A percentile compares a stretch with the other conserved stretches of the same genome.
Evolutionary conservation across 495 filamentous ascomycete genomes (phyloP).

Genomic region (Penicillium manginii): DNA sequence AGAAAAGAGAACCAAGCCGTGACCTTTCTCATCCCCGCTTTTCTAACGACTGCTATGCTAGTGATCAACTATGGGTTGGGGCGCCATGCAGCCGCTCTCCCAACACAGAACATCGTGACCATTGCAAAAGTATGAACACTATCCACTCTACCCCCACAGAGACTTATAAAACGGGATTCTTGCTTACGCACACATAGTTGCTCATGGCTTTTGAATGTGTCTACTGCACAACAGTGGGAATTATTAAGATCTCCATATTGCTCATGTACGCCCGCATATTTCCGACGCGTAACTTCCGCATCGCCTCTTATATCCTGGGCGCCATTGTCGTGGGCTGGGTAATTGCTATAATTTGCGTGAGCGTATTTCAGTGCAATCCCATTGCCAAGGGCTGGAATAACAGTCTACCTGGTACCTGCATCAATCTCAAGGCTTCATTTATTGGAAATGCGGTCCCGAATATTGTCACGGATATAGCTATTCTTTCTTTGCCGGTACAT

Average conservation of each 20-base stretch:
- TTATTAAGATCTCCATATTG: slow-evolving; percentile 41
- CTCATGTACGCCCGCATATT: slow-evolving; percentile 51
- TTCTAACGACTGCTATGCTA: not conserved
- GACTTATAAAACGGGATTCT: not conserved
- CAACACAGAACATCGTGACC: slow-evolving; percentile 7
- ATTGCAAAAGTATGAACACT: slow-evolving; percentile 10
- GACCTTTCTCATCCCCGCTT: too few relatives aligned
- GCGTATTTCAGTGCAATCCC: slow-evolving; percentile 50
- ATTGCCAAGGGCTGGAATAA: slow-evolving; percentile 45
- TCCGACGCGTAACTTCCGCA: slow-evolving; percentile 39
- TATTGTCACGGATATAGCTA: slow-evolving; percentile 49
- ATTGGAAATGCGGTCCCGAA: slow-evolving; percentile 51
- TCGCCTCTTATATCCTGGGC: slow-evolving; percentile 42
- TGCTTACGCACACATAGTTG: slow-evolving; percentile 3
- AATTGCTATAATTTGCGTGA: slow-evolving; percentile 45
- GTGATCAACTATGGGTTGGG: slow-evolving; percentile 24
- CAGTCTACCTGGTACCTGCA: slow-evolving; percentile 40
- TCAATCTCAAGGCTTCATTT: slow-evolving; percentile 48
- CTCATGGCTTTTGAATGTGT: slow-evolving; percentile 17
- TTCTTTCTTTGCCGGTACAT: slow-evolving; percentile 48
- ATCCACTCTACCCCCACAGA: not conserved
- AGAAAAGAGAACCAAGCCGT: not conserved
- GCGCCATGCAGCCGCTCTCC: slow-evolving; percentile 9
- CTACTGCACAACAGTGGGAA: slow-evolving; percentile 13
- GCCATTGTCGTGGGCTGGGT: slow-evolving; percentile 42